Base-by-base conservation (phyloP, 805 yeast genomes). In the Starmerella khaoyaiensis region DNA sequence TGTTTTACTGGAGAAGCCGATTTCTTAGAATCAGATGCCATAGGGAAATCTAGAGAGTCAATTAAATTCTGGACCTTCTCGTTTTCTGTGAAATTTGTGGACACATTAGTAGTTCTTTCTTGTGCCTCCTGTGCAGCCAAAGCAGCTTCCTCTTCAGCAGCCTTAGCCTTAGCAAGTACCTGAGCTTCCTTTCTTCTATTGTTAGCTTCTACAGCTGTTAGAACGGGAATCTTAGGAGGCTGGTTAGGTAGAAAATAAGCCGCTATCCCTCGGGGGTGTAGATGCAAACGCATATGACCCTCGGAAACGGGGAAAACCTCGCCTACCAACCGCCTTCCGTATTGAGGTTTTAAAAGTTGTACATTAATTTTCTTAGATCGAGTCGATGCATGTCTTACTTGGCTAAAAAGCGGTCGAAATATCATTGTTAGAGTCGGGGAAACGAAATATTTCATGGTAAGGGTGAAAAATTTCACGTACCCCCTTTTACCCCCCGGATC, bases 221-320 rank as follows among this genome's bases (percentile, higher is more conserved):
- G 36, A 14, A 48, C 32, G 3, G 59, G 59, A 21, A 57, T 47
- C 15, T 47, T 45, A 21, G 49, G 41, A 6, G 52, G 51, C 41
- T 47, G 39, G 25, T 50, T 51, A 47, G 60, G 28, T 20, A 67
- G 54, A 17, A 82, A 65, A 52, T 82, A 84, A 15, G 72, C 68
- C 3, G 94, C 95, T 30, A 82, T 79, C 50, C 80, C 76, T 42
- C 63, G 51, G 29, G 72, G 71, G 50, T 82, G 82, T 39, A 84
- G 67, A 49, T 62, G 71, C 59, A 80, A 81, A 53, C 87, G 72
- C 94, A 84, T 84, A 44, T 71, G 64, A 17, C 83, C 79, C 21
- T 94, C 84, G 44, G 72, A 68, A 15, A 84, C 94, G 24, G 69
- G 63, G 21, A 78, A 66, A 30, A 84, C 67, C 60, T 84, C 78